These are phyloP conservation scores for Yamadazyma atlantica DNA, from an alignment of 1,139 yeast species.

Conservation along the genomic window DNA sequence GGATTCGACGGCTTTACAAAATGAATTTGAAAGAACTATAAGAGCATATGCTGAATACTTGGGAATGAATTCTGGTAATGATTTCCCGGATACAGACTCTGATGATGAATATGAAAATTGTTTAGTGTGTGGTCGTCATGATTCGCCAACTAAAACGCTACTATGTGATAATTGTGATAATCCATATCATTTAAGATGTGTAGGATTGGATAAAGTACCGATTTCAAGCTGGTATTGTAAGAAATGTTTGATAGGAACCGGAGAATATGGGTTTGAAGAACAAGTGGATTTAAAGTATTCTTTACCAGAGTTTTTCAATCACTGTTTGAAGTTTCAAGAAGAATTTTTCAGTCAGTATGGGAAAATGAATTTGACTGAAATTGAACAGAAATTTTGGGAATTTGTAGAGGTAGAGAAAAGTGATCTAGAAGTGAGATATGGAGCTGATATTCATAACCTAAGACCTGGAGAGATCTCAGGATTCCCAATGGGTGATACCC, in stretches of 20 bases:
- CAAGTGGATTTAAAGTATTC: slow-evolving; percentile 57
- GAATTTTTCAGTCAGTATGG: slow-evolving; percentile 33
- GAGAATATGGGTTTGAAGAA: slow-evolving; percentile 88
- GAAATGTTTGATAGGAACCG: slow-evolving; percentile 79
- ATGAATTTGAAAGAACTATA: slow-evolving; percentile 35
- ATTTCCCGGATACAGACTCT: slow-evolving; percentile 26
- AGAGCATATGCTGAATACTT: slow-evolving; percentile 48
- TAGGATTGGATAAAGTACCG: slow-evolving; percentile 50
- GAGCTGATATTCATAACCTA: slow-evolving; percentile 73
- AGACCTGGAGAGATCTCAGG: slow-evolving; percentile 67
- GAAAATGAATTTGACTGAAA: slow-evolving; percentile 34
- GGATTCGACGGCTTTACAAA: slow-evolving; percentile 21
- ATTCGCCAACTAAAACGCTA: slow-evolving; percentile 51
- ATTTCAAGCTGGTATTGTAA: slow-evolving; percentile 76
- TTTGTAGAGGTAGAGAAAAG: slow-evolving; percentile 45
- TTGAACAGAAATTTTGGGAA: slow-evolving; percentile 66
- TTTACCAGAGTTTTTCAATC: slow-evolving; percentile 56
- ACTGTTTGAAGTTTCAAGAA: slow-evolving; percentile 52
- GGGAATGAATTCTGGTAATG: slow-evolving; percentile 18
- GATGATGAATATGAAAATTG: slow-evolving; percentile 47
- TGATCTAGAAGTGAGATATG: slow-evolving; percentile 62
- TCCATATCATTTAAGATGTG: slow-evolving; percentile 64
- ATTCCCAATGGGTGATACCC: slow-evolving; percentile 51
- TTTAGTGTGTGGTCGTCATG: slow-evolving; percentile 50
- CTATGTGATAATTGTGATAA: slow-evolving; percentile 75